These are phyloP conservation scores for Hortiboletus campestris DNA, from an alignment of 768 basidiomycete genomes.

Conservation along the genomic window DNA sequence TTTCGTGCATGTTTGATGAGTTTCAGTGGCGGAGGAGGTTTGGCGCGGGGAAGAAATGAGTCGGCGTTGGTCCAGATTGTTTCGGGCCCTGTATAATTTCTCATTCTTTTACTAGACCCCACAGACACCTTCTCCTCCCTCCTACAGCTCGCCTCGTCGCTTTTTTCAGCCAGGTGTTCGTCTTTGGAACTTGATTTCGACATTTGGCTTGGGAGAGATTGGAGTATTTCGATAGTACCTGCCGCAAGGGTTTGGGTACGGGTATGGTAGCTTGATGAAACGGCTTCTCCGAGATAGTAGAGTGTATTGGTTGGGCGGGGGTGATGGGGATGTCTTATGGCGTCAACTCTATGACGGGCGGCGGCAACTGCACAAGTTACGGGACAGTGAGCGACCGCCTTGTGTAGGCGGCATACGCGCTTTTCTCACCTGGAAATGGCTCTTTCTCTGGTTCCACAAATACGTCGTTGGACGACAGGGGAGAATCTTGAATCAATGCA, in stretches of 20 bases:
- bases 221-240: background rate
- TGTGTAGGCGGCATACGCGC: background rate
- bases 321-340: background rate
- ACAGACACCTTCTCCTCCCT: background rate
- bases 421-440: constrained; percentile 7
- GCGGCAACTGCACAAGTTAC: background rate
- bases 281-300: background rate
- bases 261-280: background rate
- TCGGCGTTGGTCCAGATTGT: constrained; percentile 20
- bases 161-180: background rate
- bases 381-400: background rate
- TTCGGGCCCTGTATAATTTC: background rate
- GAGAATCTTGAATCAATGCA: background rate
- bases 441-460: background rate
- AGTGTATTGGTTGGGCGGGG: background rate
- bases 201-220: background rate
- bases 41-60: constrained; percentile 22
- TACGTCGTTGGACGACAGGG: background rate
- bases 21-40: constrained; percentile 16
- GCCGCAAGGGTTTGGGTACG: background rate
- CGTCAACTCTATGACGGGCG: background rate
- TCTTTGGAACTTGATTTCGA: background rate
- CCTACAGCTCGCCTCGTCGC: background rate
- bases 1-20: constrained; percentile 9
- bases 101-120: background rate